Evolutionary conservation across 192 early-diverging fungal genomes (phyloP), one percentile per base, ranked within the genome.

Genomic region (Backusella sp.): DNA sequence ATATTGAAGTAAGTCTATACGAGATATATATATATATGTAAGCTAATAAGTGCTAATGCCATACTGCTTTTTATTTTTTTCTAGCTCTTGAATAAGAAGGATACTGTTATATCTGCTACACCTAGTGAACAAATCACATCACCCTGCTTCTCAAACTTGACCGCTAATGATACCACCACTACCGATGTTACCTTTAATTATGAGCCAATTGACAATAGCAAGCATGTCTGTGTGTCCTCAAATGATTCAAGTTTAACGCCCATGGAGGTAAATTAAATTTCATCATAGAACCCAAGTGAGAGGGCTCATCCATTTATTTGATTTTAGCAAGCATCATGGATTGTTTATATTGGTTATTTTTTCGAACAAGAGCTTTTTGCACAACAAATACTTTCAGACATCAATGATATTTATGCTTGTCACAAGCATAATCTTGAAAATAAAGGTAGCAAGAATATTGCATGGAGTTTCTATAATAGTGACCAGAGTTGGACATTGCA

Each of bases 1-100:
- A 70, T 23, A 30, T 76, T 19, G 75, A 76, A 42, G 67, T 70
- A 70, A 75, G 46, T 12, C 15, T 44, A 17, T 44, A 75, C 7
- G 37, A 59, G 1, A 41, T 26, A 2, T 53, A 73, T 53, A 17
- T 59, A 59, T 0, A 41, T 26, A 2, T 53, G 56, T 53, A 17
- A 21, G 39, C 23, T 21, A 23, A 4, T 36, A 32, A 21, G 1
- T n/a, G 7, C n/a, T 37, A 11, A 21, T 66, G 32, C 0, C 3
- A 32, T 32, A 32, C 32, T 32, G 2, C 32, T 32, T 32, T 32
- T 32, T 36, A 39, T 41, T 23, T 39, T 11, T 73, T 15, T 14
- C 3, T 56, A 73, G 17, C 32, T 73, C 28, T 30, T 73, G 7
- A 37, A 65, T 56, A 26, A 34, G 65, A 53, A 56, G 12, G 59